These are phyloP conservation scores for Clitopilus passeckerianus DNA, from an alignment of 768 basidiomycete genomes.

Conservation along the genomic window DNA sequence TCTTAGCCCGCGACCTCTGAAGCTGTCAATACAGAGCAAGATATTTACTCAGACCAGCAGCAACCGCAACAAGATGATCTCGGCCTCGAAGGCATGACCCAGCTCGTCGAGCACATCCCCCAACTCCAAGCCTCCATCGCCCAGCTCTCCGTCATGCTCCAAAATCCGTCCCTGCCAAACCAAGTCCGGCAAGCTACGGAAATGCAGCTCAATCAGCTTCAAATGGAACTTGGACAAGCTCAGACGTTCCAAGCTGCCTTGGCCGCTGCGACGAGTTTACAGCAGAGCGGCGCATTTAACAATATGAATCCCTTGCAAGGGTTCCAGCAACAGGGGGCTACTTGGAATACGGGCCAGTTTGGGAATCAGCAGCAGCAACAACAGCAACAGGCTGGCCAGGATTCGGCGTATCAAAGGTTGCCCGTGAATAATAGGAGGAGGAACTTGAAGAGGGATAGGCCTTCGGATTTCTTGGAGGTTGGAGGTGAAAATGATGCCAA, in stretches of 20 bases:
- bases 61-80: slow-evolving; percentile 41
- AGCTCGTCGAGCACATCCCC: slow-evolving; percentile 69
- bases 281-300: slow-evolving; percentile 39
- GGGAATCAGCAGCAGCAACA: slow-evolving; percentile 50
- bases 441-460: slow-evolving; percentile 75
- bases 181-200: slow-evolving; percentile 77
- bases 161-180: slow-evolving; percentile 68
- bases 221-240: slow-evolving; percentile 75
- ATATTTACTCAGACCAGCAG: slow-evolving; percentile 71
- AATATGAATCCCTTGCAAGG: slow-evolving; percentile 28
- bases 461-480: slow-evolving; percentile 80
- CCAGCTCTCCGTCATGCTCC: slow-evolving; percentile 77
- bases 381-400: slow-evolving; percentile 65
- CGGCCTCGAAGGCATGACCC: slow-evolving; percentile 59
- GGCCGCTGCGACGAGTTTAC: slow-evolving; percentile 50
- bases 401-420: slow-evolving; percentile 84
- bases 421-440: slow-evolving; percentile 79
- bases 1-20: slow-evolving; percentile 14
- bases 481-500: slow-evolving; percentile 61
- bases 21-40: slow-evolving; percentile 39
- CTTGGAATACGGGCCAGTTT: slow-evolving; percentile 38
- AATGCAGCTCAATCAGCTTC: slow-evolving; percentile 77
- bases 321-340: slow-evolving; percentile 21
- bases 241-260: slow-evolving; percentile 67
- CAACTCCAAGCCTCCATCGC: slow-evolving; percentile 81